These are phyloP conservation scores for Anacardium occidentale DNA, from an alignment of 345 rosid species.

Conservation along the genomic window DNA sequence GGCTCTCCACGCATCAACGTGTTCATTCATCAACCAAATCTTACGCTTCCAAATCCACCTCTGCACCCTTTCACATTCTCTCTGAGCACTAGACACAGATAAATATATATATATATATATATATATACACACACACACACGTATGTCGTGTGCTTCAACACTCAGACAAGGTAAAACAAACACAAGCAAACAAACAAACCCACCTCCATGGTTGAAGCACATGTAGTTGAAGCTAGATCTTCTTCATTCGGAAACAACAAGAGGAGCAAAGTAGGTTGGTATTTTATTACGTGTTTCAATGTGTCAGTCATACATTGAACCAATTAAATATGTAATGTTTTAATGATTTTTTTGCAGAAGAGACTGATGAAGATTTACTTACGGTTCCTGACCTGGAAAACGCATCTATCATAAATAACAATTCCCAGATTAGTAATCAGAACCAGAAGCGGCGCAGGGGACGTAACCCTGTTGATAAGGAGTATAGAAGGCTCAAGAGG, in stretches of 20 bases:
- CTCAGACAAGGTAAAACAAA: not conserved
- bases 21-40: constrained; percentile 32
- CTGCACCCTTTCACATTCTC: too few species aligned
- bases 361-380: constrained; percentile 66
- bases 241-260: constrained; percentile 17
- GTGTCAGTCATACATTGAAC: too few species aligned
- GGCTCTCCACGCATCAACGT: constrained; percentile 46
- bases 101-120: too few species aligned
- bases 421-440: constrained; percentile 13
- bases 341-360: constrained; percentile 34
- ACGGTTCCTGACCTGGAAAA: constrained; percentile 71
- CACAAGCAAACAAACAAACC: constrained; percentile 2
- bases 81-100: too few species aligned
- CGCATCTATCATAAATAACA: constrained; percentile 15
- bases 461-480: constrained; percentile 62
- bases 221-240: constrained; percentile 14
- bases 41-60: not conserved
- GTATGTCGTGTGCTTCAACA: not conserved
- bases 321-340: not conserved
- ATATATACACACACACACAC: too few species aligned
- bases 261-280: constrained; percentile 25
- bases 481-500: constrained; percentile 69
- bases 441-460: constrained; percentile 50
- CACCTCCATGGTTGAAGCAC: not conserved
- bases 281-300: not conserved